Evolutionary conservation across 2,329 filamentous ascomycete genomes (phyloP).

Genomic region (Pestalotiopsis sp.): DNA sequence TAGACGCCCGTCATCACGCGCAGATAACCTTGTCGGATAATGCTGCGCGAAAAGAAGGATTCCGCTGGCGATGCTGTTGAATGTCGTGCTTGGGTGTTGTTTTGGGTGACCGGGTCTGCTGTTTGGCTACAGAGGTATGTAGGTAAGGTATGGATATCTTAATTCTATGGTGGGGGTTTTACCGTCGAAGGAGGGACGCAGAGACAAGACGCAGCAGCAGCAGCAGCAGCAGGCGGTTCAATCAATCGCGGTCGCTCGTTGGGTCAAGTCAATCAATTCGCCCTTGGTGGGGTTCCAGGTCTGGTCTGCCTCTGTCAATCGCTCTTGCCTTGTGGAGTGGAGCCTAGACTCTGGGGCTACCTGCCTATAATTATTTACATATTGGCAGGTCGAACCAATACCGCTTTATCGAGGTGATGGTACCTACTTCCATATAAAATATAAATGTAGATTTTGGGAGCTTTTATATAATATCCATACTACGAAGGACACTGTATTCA

Average conservation of each 20-base stretch:
- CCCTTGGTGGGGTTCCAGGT: background rate
- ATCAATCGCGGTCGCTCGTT: background rate
- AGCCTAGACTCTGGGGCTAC: background rate
- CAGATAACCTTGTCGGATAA: background rate
- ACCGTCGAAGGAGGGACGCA: constrained; percentile 3
- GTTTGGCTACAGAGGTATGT: no score
- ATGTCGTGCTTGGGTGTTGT: background rate
- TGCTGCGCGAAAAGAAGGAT: background rate
- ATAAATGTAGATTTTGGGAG: no score
- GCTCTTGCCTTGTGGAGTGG: background rate
- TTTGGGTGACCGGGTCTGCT: background rate
- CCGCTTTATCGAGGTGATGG: constrained; percentile 2
- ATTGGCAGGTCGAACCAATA: background rate
- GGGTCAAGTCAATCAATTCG: background rate
- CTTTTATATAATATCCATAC: background rate
- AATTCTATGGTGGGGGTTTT: constrained; percentile 5
- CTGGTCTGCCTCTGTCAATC: background rate
- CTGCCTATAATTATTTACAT: no score
- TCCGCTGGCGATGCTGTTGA: background rate
- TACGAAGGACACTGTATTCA: no score
- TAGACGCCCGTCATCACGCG: constrained; percentile 11
- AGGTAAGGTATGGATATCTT: background rate
- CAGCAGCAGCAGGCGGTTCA: background rate
- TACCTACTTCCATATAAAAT: background rate
- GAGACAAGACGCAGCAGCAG: background rate